These are phyloP conservation scores for Didymella pomorum DNA, from an alignment of 2,329 filamentous ascomycete genomes.

Conservation along the genomic window DNA sequence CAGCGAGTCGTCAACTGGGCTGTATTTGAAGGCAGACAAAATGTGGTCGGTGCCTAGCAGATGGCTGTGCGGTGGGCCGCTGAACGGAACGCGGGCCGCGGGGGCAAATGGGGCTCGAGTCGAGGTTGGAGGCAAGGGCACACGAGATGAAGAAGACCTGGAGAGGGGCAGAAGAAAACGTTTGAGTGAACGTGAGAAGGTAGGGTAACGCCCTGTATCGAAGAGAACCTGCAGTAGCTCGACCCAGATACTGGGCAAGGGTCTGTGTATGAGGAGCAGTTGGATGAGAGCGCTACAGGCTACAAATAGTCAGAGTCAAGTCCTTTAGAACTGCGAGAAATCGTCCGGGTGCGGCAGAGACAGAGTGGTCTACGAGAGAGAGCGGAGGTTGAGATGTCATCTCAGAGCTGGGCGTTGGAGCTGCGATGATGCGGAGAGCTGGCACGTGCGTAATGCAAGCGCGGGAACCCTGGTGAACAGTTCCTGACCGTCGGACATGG, in stretches of 20 bases:
- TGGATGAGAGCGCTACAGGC: background rate
- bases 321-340: background rate
- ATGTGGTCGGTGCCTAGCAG: constrained; percentile 4
- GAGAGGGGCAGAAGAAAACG: background rate
- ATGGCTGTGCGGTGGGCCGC: constrained; percentile 11
- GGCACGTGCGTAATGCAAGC: constrained; percentile 29
- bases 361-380: background rate
- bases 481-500: background rate
- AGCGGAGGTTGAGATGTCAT: constrained; percentile 20
- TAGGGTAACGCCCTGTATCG: background rate
- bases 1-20: background rate
- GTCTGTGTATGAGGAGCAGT: background rate
- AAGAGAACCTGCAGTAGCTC: constrained; percentile 3
- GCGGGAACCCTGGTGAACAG: constrained; percentile 5
- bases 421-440: constrained; percentile 26
- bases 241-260: background rate
- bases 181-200: background rate
- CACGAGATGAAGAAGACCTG: constrained; percentile 2
- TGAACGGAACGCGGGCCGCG: constrained; percentile 7
- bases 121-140: constrained; percentile 6
- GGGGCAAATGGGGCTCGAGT: constrained; percentile 6
- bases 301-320: background rate
- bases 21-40: background rate
- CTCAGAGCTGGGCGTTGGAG: constrained; percentile 16
- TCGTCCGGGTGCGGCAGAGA: background rate